Conservation (phyloP, 176 grass and related monocot species). For the Triticum timopheevii region DNA sequence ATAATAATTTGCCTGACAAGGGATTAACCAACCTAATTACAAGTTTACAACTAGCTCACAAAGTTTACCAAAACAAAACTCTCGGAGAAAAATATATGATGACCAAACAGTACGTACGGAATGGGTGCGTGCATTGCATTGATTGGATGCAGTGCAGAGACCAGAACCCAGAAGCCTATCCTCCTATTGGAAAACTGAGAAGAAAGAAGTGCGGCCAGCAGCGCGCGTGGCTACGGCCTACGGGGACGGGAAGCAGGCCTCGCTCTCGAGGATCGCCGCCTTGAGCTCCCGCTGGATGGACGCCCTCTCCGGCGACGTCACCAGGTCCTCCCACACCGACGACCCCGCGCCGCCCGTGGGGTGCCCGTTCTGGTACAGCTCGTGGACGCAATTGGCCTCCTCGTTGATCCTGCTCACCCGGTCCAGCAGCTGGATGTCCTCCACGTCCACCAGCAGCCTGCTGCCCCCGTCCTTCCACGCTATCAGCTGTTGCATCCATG, state of each 20-base stretch:
- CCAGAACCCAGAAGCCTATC: no score
- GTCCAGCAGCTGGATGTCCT: conserved; percentile 71
- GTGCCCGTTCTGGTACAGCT: conserved; percentile 65
- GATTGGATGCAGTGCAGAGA: neutral
- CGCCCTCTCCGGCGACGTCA: conserved; percentile 49
- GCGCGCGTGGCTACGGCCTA: neutral
- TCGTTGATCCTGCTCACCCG: conserved; percentile 63
- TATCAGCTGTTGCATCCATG: conserved; percentile 51
- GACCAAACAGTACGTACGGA: no score
- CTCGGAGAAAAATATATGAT: no score
- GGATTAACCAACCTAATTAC: conserved; percentile 4
- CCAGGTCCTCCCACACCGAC: conserved; percentile 67
- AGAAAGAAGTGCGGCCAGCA: neutral
- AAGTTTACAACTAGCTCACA: neutral
- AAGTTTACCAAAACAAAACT: neutral
- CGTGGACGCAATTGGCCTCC: conserved; percentile 63
- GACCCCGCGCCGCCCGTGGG: conserved; percentile 45
- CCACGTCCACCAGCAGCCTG: conserved; percentile 66
- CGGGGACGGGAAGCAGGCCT: conserved; percentile 60
- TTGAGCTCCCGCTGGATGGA: conserved; percentile 64
- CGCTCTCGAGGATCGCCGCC: conserved; percentile 53
- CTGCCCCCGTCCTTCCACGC: conserved; percentile 70
- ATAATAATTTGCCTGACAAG: neutral
- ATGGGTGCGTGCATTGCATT: no score
- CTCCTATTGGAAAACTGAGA: no score